Conservation (phyloP, 768 basidiomycete species). For the Xerocomellus chrysenteron region DNA sequence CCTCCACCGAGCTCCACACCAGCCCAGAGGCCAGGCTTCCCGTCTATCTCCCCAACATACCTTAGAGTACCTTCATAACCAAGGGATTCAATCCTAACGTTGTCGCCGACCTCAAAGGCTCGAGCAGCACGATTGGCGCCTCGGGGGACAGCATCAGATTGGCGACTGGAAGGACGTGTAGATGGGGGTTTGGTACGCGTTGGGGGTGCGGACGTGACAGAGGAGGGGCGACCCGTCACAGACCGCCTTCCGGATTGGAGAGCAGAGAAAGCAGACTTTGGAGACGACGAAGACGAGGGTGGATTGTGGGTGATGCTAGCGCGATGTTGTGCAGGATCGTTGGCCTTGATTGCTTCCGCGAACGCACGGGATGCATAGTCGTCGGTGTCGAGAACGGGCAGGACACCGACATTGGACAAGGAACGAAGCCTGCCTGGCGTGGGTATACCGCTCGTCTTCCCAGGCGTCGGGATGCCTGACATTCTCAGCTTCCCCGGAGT, state of each 20-base stretch:
- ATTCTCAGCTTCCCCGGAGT: slow-evolving; percentile 44
- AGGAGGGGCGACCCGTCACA: slow-evolving; percentile 58
- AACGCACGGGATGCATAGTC: slow-evolving; percentile 72
- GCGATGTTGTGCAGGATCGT: slow-evolving; percentile 76
- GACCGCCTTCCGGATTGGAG: slow-evolving; percentile 44
- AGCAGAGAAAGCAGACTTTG: slow-evolving; percentile 39
- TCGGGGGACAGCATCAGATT: slow-evolving; percentile 57
- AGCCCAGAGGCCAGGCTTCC: slow-evolving; percentile 89
- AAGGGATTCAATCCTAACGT: slow-evolving; percentile 82
- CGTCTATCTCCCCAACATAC: slow-evolving; percentile 83
- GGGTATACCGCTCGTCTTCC: slow-evolving; percentile 52
- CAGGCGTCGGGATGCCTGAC: slow-evolving; percentile 49
- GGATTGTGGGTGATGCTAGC: slow-evolving; percentile 37
- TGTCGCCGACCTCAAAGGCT: slow-evolving; percentile 71
- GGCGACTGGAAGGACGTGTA: slow-evolving; percentile 62
- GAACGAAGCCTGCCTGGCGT: slow-evolving; percentile 74
- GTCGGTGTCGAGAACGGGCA: slow-evolving; percentile 37
- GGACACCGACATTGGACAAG: slow-evolving; percentile 48
- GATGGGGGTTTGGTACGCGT: slow-evolving; percentile 53
- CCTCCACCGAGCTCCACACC: slow-evolving; percentile 88
- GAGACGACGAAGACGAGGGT: slow-evolving; percentile 48
- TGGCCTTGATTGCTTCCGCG: slow-evolving; percentile 75
- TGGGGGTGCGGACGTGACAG: slow-evolving; percentile 53
- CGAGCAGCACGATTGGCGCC: slow-evolving; percentile 45
- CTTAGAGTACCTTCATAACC: slow-evolving; percentile 84